Base-by-base conservation (phyloP, 306 rosid genomes). In the Begonia loranthoides region DNA sequence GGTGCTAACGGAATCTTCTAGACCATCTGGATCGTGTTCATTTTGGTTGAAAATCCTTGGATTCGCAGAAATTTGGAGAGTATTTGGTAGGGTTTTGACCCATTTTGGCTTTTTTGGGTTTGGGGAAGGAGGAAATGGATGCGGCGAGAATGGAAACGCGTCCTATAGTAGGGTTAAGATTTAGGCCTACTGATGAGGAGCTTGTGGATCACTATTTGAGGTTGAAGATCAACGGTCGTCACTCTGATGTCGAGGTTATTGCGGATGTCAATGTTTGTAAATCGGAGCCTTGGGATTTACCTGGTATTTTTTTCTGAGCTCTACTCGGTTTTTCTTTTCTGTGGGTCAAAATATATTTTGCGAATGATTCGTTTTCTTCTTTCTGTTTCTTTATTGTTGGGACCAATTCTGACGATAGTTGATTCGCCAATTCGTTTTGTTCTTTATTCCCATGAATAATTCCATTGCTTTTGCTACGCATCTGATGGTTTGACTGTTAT, bases 101-200 rank as follows among this genome's bases (percentile, higher is more conserved):
- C 6, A 43, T 43, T 43, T 43, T 43, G 13, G 47, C 10, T 43
- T 2, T n/a, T 2, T 43, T 11, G 13, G 12, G 15, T 43, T 43
- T 3, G n/a, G 47, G 47, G 47, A n/a, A 10, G 15, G 10, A 10
- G 14, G 47, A 10, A n/a, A 43, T 43, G 47, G 47, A 0, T 11
- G 0, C 15, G 47, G 5, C 15, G 15, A 10, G 13, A 12, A 43
- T 43, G 47, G 47, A 43, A 43, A 13, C 47, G 13, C 47, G 6
- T 43, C 83, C 83, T 14, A 51, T 74, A n/a, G n/a, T n/a, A 5
- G 83, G 83, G 54, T 77, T 76, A 51, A 59, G 82, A 38, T 76
- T 76, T 66, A 57, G 78, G 61, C 83, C 83, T 41, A 77, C 83
- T 36, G 83, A 77, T 60, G 83, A 77, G 40, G 83, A 77, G 76